Conservation (phyloP, 768 basidiomycete species). For the Leccinum incarnatum region DNA sequence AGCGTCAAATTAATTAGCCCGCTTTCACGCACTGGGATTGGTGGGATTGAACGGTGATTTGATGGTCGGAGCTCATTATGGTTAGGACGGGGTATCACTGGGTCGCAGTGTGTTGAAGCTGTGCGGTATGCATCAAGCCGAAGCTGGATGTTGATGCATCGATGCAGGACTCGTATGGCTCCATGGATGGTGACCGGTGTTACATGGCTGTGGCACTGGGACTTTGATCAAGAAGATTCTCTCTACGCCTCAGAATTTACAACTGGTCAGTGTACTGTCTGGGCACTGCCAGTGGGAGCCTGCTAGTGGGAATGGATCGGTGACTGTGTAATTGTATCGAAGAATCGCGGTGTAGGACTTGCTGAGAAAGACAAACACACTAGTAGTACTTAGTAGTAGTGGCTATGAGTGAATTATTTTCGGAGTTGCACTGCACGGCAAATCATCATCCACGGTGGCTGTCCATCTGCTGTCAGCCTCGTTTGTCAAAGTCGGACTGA, state of each 20-base stretch:
- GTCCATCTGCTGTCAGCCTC: too few species aligned
- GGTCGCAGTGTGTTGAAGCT: not conserved
- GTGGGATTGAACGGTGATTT: not conserved
- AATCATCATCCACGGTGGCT: too few species aligned
- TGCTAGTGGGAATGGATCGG: too few species aligned
- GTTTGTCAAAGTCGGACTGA: too few species aligned
- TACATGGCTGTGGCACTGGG: not conserved
- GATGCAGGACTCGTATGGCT: not conserved
- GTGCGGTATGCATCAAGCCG: conserved; percentile 2
- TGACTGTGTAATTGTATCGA: too few species aligned
- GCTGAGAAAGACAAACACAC: too few species aligned
- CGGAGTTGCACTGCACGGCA: too few species aligned
- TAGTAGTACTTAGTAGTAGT: too few species aligned
- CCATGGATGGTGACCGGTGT: not conserved
- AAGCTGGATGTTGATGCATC: not conserved
- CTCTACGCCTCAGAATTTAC: not conserved
- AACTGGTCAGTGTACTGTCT: not conserved
- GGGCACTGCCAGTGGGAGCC: too few species aligned
- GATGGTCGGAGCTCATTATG: conserved; percentile 3
- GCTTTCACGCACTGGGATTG: not conserved
- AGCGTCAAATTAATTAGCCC: not conserved
- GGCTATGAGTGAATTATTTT: too few species aligned
- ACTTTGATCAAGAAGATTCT: not conserved
- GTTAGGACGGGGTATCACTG: not conserved
- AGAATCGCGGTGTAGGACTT: too few species aligned